Conservation (phyloP, 768 basidiomycete species). For the Phaffia australis region DNA sequence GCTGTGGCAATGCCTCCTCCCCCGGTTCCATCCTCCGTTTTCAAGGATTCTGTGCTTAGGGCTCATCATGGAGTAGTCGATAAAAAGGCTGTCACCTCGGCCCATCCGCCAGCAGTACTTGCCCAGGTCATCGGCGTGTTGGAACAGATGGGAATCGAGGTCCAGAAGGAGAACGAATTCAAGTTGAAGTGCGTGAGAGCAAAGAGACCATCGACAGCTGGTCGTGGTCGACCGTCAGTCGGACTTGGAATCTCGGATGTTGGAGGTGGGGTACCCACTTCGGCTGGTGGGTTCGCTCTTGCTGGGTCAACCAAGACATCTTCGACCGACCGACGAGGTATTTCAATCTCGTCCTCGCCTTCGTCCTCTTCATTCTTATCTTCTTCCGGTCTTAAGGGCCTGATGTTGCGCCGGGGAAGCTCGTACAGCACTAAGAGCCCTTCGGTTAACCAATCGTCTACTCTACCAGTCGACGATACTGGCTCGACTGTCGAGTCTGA, state of each 20-base stretch:
- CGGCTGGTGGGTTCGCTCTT: not conserved
- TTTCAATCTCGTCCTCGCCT: slow-evolving; percentile 66
- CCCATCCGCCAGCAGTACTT: slow-evolving; percentile 76
- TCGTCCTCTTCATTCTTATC: slow-evolving; percentile 46
- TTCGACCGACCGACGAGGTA: slow-evolving; percentile 78
- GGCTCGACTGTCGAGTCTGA: not conserved
- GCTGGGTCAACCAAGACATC: slow-evolving; percentile 8
- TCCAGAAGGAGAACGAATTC: slow-evolving; percentile 77
- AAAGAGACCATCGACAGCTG: slow-evolving; percentile 50
- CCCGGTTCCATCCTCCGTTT: slow-evolving; percentile 42
- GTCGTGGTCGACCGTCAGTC: slow-evolving; percentile 62
- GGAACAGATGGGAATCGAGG: slow-evolving; percentile 78
- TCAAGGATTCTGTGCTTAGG: slow-evolving; percentile 48
- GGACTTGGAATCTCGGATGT: slow-evolving; percentile 38
- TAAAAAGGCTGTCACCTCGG: slow-evolving; percentile 73
- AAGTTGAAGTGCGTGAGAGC: slow-evolving; percentile 74
- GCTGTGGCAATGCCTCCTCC: slow-evolving; percentile 24
- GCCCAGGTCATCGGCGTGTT: slow-evolving; percentile 68
- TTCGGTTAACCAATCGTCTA: slow-evolving; percentile 3
- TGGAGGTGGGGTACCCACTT: slow-evolving; percentile 40
- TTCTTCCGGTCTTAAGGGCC: slow-evolving; percentile 60
- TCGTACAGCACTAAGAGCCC: slow-evolving; percentile 46
- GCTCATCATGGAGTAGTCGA: slow-evolving; percentile 90
- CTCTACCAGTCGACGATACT: not conserved
- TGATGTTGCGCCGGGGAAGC: slow-evolving; percentile 81